Conservation (phyloP, 1,139 yeast genomes). For the Taphrina wiesneri region DNA sequence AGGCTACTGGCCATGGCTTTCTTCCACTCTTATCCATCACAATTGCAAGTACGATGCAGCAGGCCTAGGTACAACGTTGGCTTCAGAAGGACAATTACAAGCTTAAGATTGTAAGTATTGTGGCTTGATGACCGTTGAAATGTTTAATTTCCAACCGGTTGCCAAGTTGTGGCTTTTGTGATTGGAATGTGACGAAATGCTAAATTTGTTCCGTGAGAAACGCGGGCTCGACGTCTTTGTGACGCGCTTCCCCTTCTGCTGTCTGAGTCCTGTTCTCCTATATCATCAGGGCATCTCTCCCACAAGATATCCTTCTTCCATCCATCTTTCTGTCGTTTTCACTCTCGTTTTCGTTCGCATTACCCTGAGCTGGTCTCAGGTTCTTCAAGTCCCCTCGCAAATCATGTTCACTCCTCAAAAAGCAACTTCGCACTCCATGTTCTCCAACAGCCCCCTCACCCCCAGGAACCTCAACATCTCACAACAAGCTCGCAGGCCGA, state of each 20-base stretch:
- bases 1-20: no score
- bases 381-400: neutral
- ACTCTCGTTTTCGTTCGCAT: neutral
- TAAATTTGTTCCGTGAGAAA: conserved; percentile 3
- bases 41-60: no score
- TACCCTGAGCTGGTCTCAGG: conserved; percentile 19
- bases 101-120: no score
- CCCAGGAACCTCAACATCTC: conserved; percentile 30
- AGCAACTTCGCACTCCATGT: conserved; percentile 1
- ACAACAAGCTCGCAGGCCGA: conserved; percentile 21
- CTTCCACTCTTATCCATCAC: no score
- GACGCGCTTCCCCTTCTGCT: neutral
- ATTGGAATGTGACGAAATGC: conserved; percentile 14
- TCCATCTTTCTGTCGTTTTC: conserved; percentile 9
- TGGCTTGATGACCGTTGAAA: neutral
- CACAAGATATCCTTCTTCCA: neutral
- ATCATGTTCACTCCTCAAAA: conserved; percentile 32
- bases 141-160: neutral
- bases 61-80: no score
- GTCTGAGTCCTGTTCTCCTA: neutral
- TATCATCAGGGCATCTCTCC: neutral
- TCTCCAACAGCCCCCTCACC: conserved; percentile 25
- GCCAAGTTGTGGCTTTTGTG: conserved; percentile 12
- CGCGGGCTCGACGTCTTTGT: neutral
- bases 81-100: neutral